Evolutionary conservation across 2,329 filamentous ascomycete species (phyloP).

Genomic region (Trichoderma gracile): DNA sequence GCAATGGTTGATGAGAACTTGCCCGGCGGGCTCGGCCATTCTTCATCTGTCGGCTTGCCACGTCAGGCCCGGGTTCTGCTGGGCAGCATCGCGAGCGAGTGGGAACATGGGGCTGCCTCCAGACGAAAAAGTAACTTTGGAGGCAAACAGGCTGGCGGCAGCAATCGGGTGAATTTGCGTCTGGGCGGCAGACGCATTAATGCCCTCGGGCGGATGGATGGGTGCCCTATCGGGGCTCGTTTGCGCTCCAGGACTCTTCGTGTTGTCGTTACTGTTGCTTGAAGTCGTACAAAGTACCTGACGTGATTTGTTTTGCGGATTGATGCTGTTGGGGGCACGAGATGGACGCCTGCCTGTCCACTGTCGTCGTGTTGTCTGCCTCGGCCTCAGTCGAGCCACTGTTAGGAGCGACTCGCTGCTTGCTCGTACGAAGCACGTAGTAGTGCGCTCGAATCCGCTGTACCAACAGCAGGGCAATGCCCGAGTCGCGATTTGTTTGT

Average conservation of each 20-base stretch:
- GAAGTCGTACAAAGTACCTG: neutral
- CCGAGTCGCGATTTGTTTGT: neutral
- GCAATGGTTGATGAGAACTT: neutral
- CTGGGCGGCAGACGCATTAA: conserved; percentile 17
- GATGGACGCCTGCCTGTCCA: conserved; percentile 3
- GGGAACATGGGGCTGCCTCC: neutral
- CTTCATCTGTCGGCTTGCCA: conserved; percentile 4
- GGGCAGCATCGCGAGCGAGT: conserved; percentile 12
- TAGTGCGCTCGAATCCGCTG: neutral
- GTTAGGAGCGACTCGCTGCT: neutral
- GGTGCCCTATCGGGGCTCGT: neutral
- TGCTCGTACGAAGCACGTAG: neutral
- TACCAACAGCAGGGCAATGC: conserved; percentile 11
- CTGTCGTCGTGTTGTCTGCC: neutral
- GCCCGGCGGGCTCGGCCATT: neutral
- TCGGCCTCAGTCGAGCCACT: conserved; percentile 1
- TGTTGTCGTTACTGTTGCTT: neutral
- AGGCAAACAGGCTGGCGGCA: conserved; percentile 2
- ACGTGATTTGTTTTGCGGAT: too few relatives aligned
- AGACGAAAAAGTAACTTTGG: conserved; percentile 6
- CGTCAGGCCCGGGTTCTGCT: conserved; percentile 17
- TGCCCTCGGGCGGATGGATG: conserved; percentile 21
- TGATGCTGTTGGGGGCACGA: conserved; percentile 12
- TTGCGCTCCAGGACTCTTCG: neutral
- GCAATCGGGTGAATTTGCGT: neutral